Evolutionary conservation across 2,329 filamentous ascomycete species (phyloP).

Genomic region (Purpureocillium lavendulum): DNA sequence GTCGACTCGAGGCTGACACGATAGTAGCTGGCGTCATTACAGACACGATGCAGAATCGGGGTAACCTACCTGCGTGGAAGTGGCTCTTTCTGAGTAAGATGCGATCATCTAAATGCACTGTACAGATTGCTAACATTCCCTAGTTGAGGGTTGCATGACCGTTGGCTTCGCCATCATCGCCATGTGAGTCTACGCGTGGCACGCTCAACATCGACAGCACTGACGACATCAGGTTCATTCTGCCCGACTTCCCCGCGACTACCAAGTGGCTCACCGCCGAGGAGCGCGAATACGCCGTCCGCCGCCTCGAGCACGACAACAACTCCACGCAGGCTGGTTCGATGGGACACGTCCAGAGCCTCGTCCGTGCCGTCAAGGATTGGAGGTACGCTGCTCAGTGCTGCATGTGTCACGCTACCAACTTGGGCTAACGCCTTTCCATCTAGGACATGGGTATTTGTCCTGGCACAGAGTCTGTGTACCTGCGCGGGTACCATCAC

Average conservation of each 20-base stretch:
- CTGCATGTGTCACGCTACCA: too few species aligned
- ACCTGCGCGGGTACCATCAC: constrained; percentile 6
- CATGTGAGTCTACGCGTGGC: background rate
- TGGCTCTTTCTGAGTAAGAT: constrained; percentile 3
- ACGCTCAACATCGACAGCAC: too few species aligned
- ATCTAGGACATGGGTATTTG: constrained; percentile 4
- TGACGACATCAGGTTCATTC: constrained; percentile 6
- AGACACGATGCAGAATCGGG: constrained; percentile 1
- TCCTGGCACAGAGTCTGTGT: constrained; percentile 3
- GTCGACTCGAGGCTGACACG: background rate
- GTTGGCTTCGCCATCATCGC: constrained; percentile 3
- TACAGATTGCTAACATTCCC: background rate
- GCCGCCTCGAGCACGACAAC: background rate
- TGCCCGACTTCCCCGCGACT: constrained; percentile 13
- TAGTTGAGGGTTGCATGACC: constrained; percentile 5
- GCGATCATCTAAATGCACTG: background rate
- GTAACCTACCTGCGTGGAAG: constrained; percentile 2
- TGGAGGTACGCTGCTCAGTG: constrained; percentile 1
- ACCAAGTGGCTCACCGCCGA: constrained; percentile 13
- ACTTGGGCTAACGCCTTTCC: too few species aligned
- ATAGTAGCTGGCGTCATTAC: constrained; percentile 1
- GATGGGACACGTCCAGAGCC: constrained; percentile 1
- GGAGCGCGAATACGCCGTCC: constrained; percentile 11
- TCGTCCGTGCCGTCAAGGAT: constrained; percentile 1
- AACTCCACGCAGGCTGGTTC: background rate